Evolutionary conservation across 805 yeast genomes (phyloP).

Genomic region (Clavispora fructus): DNA sequence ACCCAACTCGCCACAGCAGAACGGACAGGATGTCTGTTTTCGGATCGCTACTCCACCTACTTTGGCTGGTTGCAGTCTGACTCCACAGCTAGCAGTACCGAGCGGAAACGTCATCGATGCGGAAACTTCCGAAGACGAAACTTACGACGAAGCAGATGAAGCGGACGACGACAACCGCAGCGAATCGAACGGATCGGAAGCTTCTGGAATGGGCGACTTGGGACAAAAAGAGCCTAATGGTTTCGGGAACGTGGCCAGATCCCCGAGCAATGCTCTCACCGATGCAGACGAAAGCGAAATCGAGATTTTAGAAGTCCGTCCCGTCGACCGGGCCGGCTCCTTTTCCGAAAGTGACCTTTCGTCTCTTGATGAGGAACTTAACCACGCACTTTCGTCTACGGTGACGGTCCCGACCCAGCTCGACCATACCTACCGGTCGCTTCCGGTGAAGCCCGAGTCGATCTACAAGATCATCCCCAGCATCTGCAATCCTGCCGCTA

Average conservation of each 20-base stretch:
- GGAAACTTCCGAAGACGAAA: neutral
- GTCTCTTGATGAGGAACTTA: slow-evolving; percentile 11
- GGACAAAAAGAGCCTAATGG: too few relatives aligned
- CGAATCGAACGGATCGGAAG: neutral
- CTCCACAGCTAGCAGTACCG: too few relatives aligned
- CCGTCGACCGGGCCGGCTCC: neutral
- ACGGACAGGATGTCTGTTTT: too few relatives aligned
- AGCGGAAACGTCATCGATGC: neutral
- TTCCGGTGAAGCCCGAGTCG: neutral
- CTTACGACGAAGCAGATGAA: neutral
- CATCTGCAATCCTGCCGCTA: slow-evolving; percentile 4
- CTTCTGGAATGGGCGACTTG: neutral
- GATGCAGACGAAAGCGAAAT: slow-evolving; percentile 9
- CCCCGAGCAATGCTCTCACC: neutral
- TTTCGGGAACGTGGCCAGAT: too few relatives aligned
- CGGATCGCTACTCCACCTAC: too few relatives aligned
- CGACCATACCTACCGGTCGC: neutral
- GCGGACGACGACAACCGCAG: neutral
- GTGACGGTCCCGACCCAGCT: slow-evolving; percentile 4
- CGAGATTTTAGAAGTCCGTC: slow-evolving; percentile 13
- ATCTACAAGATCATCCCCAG: slow-evolving; percentile 6
- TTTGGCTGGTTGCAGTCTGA: too few relatives aligned
- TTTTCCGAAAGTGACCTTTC: slow-evolving; percentile 9
- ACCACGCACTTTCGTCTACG: slow-evolving; percentile 7
- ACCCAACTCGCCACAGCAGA: neutral